phyloP scores from a whole-genome alignment of 805 yeast genomes.

The Teunomyces stri region DNA sequence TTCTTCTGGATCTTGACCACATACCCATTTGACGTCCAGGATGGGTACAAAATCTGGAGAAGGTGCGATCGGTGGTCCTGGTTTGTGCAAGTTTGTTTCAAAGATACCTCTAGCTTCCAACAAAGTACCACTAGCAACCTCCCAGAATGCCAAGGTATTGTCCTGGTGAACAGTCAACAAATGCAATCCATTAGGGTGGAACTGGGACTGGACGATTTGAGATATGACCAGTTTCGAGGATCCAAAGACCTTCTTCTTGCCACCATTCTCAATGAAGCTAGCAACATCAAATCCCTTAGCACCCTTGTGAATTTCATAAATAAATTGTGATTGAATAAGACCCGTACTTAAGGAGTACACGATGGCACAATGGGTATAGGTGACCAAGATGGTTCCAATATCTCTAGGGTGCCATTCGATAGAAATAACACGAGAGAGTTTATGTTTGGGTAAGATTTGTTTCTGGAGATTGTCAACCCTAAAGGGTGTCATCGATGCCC shows the following conservation, averaged over 20 bases:
- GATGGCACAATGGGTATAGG: slow-evolving; percentile 68
- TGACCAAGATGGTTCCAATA: slow-evolving; percentile 69
- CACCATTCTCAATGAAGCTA: slow-evolving; percentile 29
- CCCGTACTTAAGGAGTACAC: slow-evolving; percentile 64
- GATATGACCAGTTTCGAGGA: slow-evolving; percentile 32
- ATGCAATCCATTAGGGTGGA: slow-evolving; percentile 94
- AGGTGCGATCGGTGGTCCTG: slow-evolving; percentile 32
- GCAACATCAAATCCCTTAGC: slow-evolving; percentile 57
- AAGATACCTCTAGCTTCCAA: slow-evolving; percentile 71
- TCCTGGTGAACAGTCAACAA: slow-evolving; percentile 76
- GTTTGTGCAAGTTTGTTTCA: slow-evolving; percentile 62
- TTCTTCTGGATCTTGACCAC: slow-evolving; percentile 74
- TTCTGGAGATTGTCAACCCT: slow-evolving; percentile 72
- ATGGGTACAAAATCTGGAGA: slow-evolving; percentile 37
- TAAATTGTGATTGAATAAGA: slow-evolving; percentile 52
- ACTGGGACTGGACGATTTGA: slow-evolving; percentile 52
- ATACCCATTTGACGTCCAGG: slow-evolving; percentile 68
- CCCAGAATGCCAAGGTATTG: slow-evolving; percentile 91
- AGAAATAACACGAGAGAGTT: slow-evolving; percentile 61
- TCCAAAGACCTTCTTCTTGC: slow-evolving; percentile 41
- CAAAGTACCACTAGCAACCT: slow-evolving; percentile 69
- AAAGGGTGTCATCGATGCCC: slow-evolving; percentile 63
- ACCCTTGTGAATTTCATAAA: slow-evolving; percentile 62
- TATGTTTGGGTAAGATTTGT: slow-evolving; percentile 51
- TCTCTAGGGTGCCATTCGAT: slow-evolving; percentile 89